These are phyloP conservation scores for Candida smagusa DNA, from an alignment of 1,139 yeast genomes.

Conservation along the genomic window DNA sequence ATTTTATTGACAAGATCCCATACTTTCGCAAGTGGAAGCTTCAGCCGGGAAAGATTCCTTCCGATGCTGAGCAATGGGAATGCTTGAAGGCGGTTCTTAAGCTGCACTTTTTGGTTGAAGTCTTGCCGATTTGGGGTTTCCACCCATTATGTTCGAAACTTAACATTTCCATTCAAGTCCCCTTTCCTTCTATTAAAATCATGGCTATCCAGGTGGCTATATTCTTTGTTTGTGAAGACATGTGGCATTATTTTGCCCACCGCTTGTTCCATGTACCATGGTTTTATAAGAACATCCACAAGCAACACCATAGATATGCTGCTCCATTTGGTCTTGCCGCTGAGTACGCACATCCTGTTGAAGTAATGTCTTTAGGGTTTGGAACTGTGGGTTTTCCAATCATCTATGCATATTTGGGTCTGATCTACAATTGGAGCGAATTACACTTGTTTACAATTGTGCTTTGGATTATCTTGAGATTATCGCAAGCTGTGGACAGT, in stretches of 20 bases:
- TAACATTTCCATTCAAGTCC: slow-evolving; percentile 74
- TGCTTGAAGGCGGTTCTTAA: slow-evolving; percentile 80
- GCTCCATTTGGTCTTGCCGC: slow-evolving; percentile 97
- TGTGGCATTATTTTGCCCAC: slow-evolving; percentile 97
- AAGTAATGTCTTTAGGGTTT: slow-evolving; percentile 83
- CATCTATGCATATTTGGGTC: slow-evolving; percentile 42
- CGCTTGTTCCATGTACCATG: slow-evolving; percentile 81
- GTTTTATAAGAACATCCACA: slow-evolving; percentile 87
- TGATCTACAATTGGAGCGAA: slow-evolving; percentile 44
- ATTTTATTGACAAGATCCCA: slow-evolving; percentile 70
- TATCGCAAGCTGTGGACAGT: slow-evolving; percentile 92
- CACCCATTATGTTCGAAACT: slow-evolving; percentile 81
- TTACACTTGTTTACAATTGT: slow-evolving; percentile 83
- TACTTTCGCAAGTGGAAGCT: slow-evolving; percentile 75
- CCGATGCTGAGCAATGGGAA: slow-evolving; percentile 83
- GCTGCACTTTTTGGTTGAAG: slow-evolving; percentile 88
- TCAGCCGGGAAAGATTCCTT: slow-evolving; percentile 76
- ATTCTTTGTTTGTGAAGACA: slow-evolving; percentile 83
- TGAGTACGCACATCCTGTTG: slow-evolving; percentile 94
- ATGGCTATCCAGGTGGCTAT: slow-evolving; percentile 63
- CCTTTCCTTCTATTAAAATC: slow-evolving; percentile 66
- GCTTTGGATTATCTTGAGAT: slow-evolving; percentile 82
- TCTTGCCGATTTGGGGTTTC: slow-evolving; percentile 93
- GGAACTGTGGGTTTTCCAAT: slow-evolving; percentile 96
- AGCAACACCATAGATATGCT: slow-evolving; percentile 94